Evolutionary conservation across 2,329 filamentous ascomycete species (phyloP), one percentile per base, ranked within the genome.

Genomic region (Aureobasidium subglaciale): DNA sequence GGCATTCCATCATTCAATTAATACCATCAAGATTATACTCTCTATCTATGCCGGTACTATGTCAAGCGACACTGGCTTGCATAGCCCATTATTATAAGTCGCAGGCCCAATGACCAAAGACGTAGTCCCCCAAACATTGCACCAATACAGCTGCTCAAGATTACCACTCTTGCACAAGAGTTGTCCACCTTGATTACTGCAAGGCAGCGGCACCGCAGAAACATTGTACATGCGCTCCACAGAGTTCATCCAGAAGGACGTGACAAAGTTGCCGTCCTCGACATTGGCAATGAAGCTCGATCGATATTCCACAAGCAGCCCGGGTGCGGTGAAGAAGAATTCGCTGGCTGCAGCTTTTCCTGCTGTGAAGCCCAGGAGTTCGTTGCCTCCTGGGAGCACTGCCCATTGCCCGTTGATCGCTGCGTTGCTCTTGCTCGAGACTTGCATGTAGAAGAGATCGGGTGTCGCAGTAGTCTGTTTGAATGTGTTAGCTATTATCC

Each of bases 241-340:
- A 18, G 37, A n/a, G 10, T 54, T 54, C 50, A 54, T 54, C n/a
- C n/a, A 54, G 18, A 54, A 34, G 11, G 50, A 42, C 8, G 50
- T 18, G 2, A 22, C 32, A 9, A n/a, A 54, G 22, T 54, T 8
- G 7, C 38, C 37, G 15, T 11, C 18, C 22, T 54, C 50, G 27
- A 43, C n/a, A 29, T 54, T 54, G 29, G 50, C 50, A 27, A 54
- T 2, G 15, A 18, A 41, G 16, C 32, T 41, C 24, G 48, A 18
- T 32, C 15, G n/a, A 3, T n/a, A 34, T n/a, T 54, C 50, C 3
- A 54, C 30, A 9, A 54, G 50, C 29, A 42, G 8, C 4, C 24
- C 20, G 20, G 18, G 13, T 4, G n/a, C 9, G 15, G 13, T 24
- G 5, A 54, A 42, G 38, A 42, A 42, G 50, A 54, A 54, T 9